phyloP scores from a whole-genome alignment of 768 basidiomycete species.

The Fistulinella prunicolor region DNA sequence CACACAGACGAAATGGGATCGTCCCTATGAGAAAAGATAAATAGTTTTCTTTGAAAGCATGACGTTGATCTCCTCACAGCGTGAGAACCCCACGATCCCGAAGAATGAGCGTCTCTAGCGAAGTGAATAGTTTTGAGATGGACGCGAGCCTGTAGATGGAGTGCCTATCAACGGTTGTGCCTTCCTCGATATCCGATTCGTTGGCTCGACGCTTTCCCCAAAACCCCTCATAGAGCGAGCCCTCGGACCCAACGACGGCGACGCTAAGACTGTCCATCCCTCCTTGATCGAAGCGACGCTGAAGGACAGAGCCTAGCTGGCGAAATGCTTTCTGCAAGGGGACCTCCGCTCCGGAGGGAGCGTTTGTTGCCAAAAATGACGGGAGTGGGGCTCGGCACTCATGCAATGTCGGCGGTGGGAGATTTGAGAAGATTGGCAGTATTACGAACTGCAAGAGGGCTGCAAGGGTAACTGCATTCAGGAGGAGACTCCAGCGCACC shows the following conservation, averaged over 20 bases:
- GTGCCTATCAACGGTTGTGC: no score
- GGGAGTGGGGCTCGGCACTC: constrained; percentile 4
- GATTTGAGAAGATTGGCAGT: neutral
- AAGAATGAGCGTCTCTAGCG: constrained; percentile 47
- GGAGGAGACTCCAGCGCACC: constrained; percentile 17
- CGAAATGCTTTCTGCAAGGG: constrained; percentile 7
- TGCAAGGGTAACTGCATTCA: constrained; percentile 11
- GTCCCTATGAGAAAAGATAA: no score
- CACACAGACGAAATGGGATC: constrained; percentile 41
- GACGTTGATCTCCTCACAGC: constrained; percentile 32
- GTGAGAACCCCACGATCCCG: constrained; percentile 42
- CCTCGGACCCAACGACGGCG: constrained; percentile 45
- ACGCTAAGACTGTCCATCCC: constrained; percentile 51
- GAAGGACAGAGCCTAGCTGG: constrained; percentile 8
- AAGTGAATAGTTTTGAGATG: constrained; percentile 49
- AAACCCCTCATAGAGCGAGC: constrained; percentile 43
- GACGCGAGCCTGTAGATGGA: constrained; percentile 53
- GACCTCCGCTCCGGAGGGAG: no score
- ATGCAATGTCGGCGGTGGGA: neutral
- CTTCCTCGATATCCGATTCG: constrained; percentile 37
- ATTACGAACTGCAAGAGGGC: constrained; percentile 7
- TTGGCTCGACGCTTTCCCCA: constrained; percentile 46
- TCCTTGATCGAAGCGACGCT: constrained; percentile 22
- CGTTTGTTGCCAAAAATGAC: constrained; percentile 9
- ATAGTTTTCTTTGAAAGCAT: neutral